Evolutionary conservation across 345 rosid species (phyloP), one percentile per base, ranked within the genome.

Genomic region (Eucalyptus curtisii): DNA sequence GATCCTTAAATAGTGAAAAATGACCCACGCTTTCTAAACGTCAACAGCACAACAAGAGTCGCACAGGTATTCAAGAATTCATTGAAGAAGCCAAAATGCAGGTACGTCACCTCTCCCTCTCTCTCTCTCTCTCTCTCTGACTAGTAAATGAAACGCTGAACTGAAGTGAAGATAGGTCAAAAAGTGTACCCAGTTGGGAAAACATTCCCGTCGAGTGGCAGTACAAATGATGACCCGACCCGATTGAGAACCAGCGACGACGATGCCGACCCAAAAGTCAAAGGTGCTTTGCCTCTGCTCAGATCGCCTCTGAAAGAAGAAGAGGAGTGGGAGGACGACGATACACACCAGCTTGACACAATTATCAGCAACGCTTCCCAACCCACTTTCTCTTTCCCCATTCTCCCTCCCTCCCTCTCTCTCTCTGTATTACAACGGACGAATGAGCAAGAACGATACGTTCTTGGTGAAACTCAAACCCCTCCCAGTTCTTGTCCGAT

Each of bases 181-280:
- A 44, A 61, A 76, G 50, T 57, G 61, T 89, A 87, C 59, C 88
- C 88, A 50, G 45, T 79, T 87, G 97, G 98, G 93, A 95, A 96
- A 61, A 96, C 97, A 88, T 96, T 95, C 22, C 98, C 97, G 88
- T 95, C 92, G 87, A 96, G 92, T 25, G 95, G 96, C 61, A 96
- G 92, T 24, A 95, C 93, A 50, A 95, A 47, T 66, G 97, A 96
- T 85, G 98, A 93, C 44, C 89, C 94, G 89, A 92, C 93, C 91
- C 94, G 90, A 85, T 92, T 92, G 80, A 68, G 80, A 68, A 37
- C 80, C 3, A 68, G 80, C 37, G 89, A 49, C 30, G 40, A 61
- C 16, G 87, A 61, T 33, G 42, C 33, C 9, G 87, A 61, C 44
- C 80, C 44, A 22, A 68, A 68, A 68, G 24, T 68, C 80, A 9